Evolutionary conservation across 73 alveolate species (phyloP).

Genomic region (Tetrahymena thermophila): DNA sequence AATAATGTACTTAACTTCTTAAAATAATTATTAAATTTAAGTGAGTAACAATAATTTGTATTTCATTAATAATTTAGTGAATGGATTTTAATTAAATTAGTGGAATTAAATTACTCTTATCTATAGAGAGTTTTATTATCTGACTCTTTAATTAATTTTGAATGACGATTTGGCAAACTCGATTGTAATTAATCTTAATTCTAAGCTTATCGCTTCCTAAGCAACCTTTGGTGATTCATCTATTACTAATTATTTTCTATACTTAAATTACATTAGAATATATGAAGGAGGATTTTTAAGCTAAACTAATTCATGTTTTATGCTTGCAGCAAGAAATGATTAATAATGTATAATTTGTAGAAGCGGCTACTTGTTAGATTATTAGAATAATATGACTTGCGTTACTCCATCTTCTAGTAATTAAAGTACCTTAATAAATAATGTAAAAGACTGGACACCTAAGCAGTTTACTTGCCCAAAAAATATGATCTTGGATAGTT

Average conservation of each 20-base stretch:
- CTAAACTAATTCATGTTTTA: neutral
- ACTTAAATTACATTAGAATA: neutral
- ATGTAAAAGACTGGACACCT: neutral
- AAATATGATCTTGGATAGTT: neutral
- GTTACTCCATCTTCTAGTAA: neutral
- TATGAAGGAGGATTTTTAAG: neutral
- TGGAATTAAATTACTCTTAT: neutral
- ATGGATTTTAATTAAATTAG: neutral
- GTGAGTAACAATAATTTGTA: no score
- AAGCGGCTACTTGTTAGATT: neutral
- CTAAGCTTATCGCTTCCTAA: no score
- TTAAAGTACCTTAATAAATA: neutral
- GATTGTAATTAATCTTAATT: neutral
- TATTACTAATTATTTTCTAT: neutral
- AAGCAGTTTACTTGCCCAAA: neutral
- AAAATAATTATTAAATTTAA: no score
- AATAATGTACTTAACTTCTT: no score
- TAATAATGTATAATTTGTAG: neutral
- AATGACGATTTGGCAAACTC: neutral
- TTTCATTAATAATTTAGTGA: neutral
- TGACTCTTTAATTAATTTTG: neutral
- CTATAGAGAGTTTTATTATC: neutral
- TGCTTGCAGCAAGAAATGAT: neutral
- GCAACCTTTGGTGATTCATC: no score
- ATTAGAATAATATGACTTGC: neutral